These are phyloP conservation scores for Puccinia horiana DNA, from an alignment of 1,284 basidiomycete genomes.

Conservation along the genomic window DNA sequence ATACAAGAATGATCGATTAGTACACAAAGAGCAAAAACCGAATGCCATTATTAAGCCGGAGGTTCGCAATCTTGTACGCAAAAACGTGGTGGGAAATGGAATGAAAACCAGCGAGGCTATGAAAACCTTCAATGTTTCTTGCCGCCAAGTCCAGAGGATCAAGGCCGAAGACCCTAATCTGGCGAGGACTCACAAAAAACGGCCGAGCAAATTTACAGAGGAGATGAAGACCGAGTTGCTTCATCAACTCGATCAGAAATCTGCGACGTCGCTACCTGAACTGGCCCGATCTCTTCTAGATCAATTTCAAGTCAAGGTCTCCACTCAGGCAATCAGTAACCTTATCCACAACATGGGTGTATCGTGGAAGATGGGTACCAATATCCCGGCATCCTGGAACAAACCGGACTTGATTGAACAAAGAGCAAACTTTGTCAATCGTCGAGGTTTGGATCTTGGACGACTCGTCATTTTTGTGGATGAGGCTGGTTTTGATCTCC, in stretches of 20 bases:
- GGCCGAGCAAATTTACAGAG: background rate
- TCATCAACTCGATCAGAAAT: background rate
- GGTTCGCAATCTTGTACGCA: background rate
- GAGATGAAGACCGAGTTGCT: conserved; percentile 15
- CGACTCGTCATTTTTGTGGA: background rate
- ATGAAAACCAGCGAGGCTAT: background rate
- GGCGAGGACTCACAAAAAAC: background rate
- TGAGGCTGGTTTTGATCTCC: conserved; percentile 12
- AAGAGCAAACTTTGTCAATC: background rate
- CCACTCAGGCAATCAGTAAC: conserved; percentile 13
- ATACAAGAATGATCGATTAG: background rate
- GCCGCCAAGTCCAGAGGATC: background rate
- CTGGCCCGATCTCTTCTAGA: background rate
- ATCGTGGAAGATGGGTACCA: background rate
- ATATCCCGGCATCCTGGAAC: conserved; percentile 19
- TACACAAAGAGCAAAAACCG: background rate
- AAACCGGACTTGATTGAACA: background rate
- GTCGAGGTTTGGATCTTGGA: conserved; percentile 4
- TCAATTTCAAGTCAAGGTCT: background rate
- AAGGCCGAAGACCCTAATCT: background rate
- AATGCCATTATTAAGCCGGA: background rate
- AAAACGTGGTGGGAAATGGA: background rate
- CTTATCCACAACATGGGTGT: background rate
- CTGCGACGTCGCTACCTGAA: background rate
- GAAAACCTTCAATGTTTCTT: background rate